Evolutionary conservation across 257 asterid genomes (phyloP).

Genomic region (Apocynum venetum): DNA sequence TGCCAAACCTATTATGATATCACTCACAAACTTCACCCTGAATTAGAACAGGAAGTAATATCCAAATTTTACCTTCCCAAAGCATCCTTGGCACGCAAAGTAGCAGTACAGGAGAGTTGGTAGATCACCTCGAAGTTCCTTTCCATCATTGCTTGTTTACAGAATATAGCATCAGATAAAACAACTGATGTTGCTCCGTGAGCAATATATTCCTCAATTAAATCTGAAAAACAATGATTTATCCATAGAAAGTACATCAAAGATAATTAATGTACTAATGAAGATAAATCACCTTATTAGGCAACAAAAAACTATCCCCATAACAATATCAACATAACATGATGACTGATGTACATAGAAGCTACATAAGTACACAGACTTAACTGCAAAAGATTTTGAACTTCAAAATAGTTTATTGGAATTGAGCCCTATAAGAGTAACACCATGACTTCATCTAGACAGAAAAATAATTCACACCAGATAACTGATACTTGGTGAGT

Average conservation of each 20-base stretch:
- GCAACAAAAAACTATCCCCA: too few species aligned
- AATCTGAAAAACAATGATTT: constrained; percentile 35
- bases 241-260: neutral
- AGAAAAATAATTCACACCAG: too few species aligned
- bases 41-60: neutral
- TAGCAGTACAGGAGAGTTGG: constrained; percentile 52
- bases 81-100: constrained; percentile 44
- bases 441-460: too few species aligned
- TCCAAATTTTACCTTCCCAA: constrained; percentile 34
- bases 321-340: too few species aligned
- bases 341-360: too few species aligned
- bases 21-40: neutral
- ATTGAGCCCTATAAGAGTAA: too few species aligned
- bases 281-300: neutral
- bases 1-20: neutral
- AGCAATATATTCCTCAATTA: constrained; percentile 46
- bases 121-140: constrained; percentile 35
- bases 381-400: too few species aligned
- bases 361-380: too few species aligned
- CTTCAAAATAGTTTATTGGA: too few species aligned
- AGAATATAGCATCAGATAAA: constrained; percentile 83
- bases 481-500: too few species aligned
- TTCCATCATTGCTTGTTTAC: constrained; percentile 47
- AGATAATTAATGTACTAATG: neutral
- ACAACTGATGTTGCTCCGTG: constrained; percentile 76